Percentiles rank a stretch among this genome's conserved stretches.
phyloP scores from a whole-genome alignment of 345 rosid genomes.

The Alliaria petiolata region DNA sequence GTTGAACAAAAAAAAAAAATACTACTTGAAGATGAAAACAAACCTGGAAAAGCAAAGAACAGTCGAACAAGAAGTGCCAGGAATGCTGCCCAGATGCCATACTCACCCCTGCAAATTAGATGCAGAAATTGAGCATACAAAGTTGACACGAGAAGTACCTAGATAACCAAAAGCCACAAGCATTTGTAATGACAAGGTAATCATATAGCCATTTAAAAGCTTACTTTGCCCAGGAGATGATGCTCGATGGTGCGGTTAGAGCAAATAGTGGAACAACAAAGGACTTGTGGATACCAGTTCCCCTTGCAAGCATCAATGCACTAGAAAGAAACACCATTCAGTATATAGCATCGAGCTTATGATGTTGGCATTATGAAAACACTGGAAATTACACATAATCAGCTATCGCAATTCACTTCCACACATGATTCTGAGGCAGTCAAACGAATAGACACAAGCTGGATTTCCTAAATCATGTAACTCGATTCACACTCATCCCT shows the following conservation, averaged over 20 bases:
- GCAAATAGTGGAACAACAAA: constrained; percentile 79
- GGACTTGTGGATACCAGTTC: constrained; percentile 69
- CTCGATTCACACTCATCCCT: neutral
- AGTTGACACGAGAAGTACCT: neutral
- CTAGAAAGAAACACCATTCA: constrained; percentile 33
- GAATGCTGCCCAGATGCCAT: constrained; percentile 87
- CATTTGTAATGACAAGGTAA: neutral
- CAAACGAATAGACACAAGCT: neutral
- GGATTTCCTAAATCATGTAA: neutral
- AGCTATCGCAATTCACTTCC: neutral
- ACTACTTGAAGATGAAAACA: constrained; percentile 1
- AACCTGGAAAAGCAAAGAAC: constrained; percentile 85
- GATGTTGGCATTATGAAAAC: neutral
- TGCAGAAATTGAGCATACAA: neutral
- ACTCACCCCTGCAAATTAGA: constrained; percentile 69
- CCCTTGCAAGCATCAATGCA: constrained; percentile 64
- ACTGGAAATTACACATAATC: neutral
- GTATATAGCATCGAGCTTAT: neutral
- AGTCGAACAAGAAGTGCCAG: constrained; percentile 77
- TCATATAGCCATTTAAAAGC: constrained; percentile 11
- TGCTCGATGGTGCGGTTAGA: constrained; percentile 60
- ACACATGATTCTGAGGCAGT: neutral
- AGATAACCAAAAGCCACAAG: neutral
- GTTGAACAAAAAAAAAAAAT: neutral
- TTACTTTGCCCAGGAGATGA: constrained; percentile 87